Base-by-base conservation (phyloP, 2,329 filamentous ascomycete genomes). In the Aspergillus sp. region DNA sequence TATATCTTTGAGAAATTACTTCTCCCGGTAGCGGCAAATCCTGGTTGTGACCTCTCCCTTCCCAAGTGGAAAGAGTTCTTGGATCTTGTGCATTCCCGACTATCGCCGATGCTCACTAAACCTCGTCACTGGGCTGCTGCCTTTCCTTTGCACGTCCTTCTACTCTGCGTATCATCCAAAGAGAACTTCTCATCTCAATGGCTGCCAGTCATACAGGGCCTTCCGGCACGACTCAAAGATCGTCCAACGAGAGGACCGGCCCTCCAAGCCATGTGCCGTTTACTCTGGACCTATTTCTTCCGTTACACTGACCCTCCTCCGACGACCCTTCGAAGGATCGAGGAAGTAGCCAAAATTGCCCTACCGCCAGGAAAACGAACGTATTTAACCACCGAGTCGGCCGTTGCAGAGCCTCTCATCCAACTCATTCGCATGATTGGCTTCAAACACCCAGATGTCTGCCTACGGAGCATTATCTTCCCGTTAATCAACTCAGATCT, bases 241-340 rank as follows among this genome's bases (percentile, higher is more conserved):
- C 82, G 89, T 29, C 75, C 78, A 32, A 84, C 86, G 3, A 80
- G 88, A 54, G 84, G 85, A 3, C 77, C 89, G 33, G 90, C 89
- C 47, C 76, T 98, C 27, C 88, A 95, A 62, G 89, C 91, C 9
- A 83, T 96, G 43, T 94, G 90, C 35, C 83, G 91, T 45, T 73
- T 98, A 28, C 76, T 95, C 4, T 98, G 93, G 93, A 91, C 89
- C 0, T 97, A 96, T 65, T 75, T 98, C 3, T 95, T 94, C 65
- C 83, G 91, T 43, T 83, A 82, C 42, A 81, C 80, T 4, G 93
- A 98, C 52, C 77, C 81, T 7, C 72, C 79, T 1, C 79, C 82
- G 46, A 76, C 76, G 29, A 83, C 84, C 2, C 75, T 81, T 36
- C 82, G 86, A 52, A 96, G 93, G 64, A 73, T 97, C 12, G 91